Conservation (phyloP, 176 grass and related monocot species). For the Bonia amplexicaulis region DNA sequence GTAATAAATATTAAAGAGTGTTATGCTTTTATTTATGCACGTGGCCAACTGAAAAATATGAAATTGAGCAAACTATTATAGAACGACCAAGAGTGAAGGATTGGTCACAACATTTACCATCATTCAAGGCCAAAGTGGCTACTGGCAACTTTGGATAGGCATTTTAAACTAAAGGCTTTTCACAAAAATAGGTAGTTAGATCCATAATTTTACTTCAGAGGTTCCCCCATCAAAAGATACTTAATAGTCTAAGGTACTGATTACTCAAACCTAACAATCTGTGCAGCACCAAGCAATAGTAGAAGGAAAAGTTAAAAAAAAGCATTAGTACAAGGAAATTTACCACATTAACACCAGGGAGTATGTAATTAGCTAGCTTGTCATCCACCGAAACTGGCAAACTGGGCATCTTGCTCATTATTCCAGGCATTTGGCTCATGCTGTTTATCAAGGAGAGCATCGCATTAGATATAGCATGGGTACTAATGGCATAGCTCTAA, state of each 20-base stretch:
- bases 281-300: not conserved
- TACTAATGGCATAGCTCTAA: not conserved
- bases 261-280: conserved; percentile 1
- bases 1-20: not conserved
- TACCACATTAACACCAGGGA: conserved; percentile 53
- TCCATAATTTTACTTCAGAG: not conserved
- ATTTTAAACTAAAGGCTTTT: not conserved
- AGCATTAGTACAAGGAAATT: conserved; percentile 19
- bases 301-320: not conserved
- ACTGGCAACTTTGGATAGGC: not conserved
- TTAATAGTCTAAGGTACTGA: not conserved
- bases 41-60: not conserved
- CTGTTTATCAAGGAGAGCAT: conserved; percentile 41
- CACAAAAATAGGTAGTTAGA: not conserved
- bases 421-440: conserved; percentile 84
- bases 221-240: not conserved
- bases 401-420: conserved; percentile 86
- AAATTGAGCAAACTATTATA: not conserved
- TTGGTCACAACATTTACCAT: not conserved
- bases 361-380: conserved; percentile 49
- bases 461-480: conserved; percentile 19
- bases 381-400: conserved; percentile 65
- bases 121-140: not conserved
- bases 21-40: not conserved
- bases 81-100: not conserved